Base-by-base conservation (phyloP, 208 protist species). In the Leishmania tropica region DNA sequence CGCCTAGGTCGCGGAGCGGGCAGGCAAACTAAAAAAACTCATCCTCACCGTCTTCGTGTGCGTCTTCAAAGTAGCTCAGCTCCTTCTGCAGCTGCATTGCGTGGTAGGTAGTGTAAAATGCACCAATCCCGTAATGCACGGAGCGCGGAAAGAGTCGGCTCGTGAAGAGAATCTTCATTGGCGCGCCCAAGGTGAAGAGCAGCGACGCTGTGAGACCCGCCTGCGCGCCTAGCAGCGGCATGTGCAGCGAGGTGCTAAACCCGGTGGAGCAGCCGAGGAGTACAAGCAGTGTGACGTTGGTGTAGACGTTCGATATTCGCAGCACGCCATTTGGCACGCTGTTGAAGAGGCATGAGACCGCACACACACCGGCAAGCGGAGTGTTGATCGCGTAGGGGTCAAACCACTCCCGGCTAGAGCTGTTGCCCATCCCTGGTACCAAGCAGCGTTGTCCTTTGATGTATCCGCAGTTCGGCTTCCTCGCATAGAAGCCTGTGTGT, bases 301-400 rank as follows among this genome's bases (percentile, higher is more conserved):
- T 92, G 81, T 87, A 92, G 28, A 95, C 62, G 76, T 97, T 97
- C 3, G 81, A 81, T 5, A 85, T 81, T 54, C 88, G 84, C 51
- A 97, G 80, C 17, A 79, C 84, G 47, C 91, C 91, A 65, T 90
- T 87, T 72, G 87, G 76, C n/a, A 95, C 88, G 65, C 84, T 90
- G 86, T 97, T 97, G 80, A 97, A 97, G 2, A 94, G 60, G 11
- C 93, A 48, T 5, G 92, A 95, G 47, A 86, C 47, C 10, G 73
- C 76, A 76, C 87, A 92, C 42, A 97, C 62, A 42, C 78, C 88
- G 47, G 94, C 86, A 58, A 97, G 79, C 21, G 94, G 94, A 6
- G 90, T 94, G 83, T 97, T 97, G 35, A 91, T 71, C 5, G 84
- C 83, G 45, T 83, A 88, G 0, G 83, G 85, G 73, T 80, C 75